These are phyloP conservation scores for Stemphylium vesicarium DNA, from an alignment of 2,329 filamentous ascomycete genomes.

Conservation along the genomic window DNA sequence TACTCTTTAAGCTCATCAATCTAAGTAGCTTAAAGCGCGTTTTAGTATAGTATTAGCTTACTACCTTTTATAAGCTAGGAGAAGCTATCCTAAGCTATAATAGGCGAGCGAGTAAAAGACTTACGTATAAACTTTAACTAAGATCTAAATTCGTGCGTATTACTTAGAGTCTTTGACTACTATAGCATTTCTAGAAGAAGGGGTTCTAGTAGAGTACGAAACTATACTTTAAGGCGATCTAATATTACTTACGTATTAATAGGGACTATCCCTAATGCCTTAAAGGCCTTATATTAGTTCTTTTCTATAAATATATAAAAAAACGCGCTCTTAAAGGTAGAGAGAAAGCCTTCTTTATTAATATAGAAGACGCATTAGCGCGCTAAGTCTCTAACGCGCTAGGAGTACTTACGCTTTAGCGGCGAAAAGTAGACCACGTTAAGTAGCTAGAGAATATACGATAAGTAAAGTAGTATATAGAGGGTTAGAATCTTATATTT, in stretches of 20 bases:
- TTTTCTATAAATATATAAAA: slow-evolving; percentile 27
- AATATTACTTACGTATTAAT: not conserved
- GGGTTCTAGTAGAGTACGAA: not conserved
- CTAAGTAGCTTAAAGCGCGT: no score
- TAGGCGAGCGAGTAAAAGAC: no score
- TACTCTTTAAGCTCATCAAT: no score
- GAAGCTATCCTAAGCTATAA: no score
- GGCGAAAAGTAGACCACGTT: not conserved
- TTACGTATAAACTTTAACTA: no score
- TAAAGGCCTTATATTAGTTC: slow-evolving; percentile 23
- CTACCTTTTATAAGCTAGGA: no score
- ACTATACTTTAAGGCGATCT: not conserved
- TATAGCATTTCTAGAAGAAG: slow-evolving; percentile 5
- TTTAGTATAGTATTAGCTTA: no score
- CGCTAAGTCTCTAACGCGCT: slow-evolving; percentile 12
- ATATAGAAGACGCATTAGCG: slow-evolving; percentile 38
- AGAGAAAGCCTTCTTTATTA: no score
- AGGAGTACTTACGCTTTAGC: not conserved
- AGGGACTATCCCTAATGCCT: not conserved
- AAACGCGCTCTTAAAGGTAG: slow-evolving; percentile 27
- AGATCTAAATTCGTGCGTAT: no score
- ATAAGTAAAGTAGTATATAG: not conserved
- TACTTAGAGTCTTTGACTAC: slow-evolving; percentile 8
- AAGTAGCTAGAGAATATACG: not conserved
- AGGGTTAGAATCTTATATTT: not conserved